Base-by-base conservation (phyloP, 2,329 filamentous ascomycete species). In the Lasiodiplodia sp. region DNA sequence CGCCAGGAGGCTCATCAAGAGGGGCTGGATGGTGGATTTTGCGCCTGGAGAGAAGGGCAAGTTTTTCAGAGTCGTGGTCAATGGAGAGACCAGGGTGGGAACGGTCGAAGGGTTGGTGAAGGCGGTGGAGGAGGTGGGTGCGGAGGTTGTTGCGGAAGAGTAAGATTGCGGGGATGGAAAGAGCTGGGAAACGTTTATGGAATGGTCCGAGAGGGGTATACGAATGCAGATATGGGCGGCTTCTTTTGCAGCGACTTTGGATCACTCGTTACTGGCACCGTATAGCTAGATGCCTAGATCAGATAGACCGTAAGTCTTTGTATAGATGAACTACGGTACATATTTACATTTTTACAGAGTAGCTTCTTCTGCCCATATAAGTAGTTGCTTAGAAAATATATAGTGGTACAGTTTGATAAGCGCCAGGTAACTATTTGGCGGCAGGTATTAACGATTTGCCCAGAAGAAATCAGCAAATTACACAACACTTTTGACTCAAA, bases 21-120 rank as follows among this genome's bases (percentile, higher is more conserved):
- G 83, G 71, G 90, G 90, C 0, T 92, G 91, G 73, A 92, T 92
- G 90, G 83, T 91, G 70, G 90, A 91, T 77, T 90, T 85, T 80
- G 87, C 88, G 55, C 87, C 87, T 4, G 87, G 85, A n/a, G 84
- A 84, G 38, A 83, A 83, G 69, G 90, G 90, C 0, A 87, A 85
- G 74, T 92, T 92, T 73, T 91, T 92, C 75, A 82, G 90, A 55
- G 90, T 89, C 12, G 90, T 92, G 23, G 87, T 92, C 3, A 91
- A 91, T 80, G 83, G 87, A 2, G 83, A 84, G 67, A 91, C 89
- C 47, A 83, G 80, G 70, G 85, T 74, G 72, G 86, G 85, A 71
- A 91, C 89, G 1, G 79, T 91, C 37, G 88, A 90, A 72, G 85
- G 84, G n/a, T 79, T 92, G 69, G 81, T 92, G 2, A 83, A 81